These are phyloP conservation scores for Salvia rosmarinus DNA, from an alignment of 257 asterid species.

Conservation along the genomic window DNA sequence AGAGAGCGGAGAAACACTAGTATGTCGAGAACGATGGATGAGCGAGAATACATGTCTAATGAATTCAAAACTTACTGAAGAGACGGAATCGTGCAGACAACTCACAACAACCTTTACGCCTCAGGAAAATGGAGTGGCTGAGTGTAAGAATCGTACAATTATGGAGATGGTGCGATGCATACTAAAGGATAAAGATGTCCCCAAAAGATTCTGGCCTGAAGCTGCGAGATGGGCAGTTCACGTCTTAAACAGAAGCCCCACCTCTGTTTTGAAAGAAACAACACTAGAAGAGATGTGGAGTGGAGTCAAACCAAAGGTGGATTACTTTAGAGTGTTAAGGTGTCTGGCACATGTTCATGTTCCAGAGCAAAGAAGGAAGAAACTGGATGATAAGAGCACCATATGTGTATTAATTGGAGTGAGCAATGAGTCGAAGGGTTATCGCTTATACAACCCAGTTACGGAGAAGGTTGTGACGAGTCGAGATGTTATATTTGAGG, in stretches of 20 bases:
- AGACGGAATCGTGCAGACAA: background rate
- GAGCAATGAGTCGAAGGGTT: background rate
- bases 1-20: too few species aligned
- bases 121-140: constrained; percentile 6
- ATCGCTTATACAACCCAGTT: background rate
- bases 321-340: constrained; percentile 16
- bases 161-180: constrained; percentile 17
- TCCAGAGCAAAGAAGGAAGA: background rate
- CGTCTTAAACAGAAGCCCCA: constrained; percentile 15
- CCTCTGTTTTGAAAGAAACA: background rate
- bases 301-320: background rate
- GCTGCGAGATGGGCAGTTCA: background rate
- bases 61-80: too few species aligned
- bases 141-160: background rate
- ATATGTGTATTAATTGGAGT: background rate
- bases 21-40: too few species aligned
- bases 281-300: constrained; percentile 25
- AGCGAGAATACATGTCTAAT: too few species aligned
- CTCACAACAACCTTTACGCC: background rate
- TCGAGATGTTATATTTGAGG: background rate
- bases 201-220: constrained; percentile 25
- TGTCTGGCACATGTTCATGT: background rate
- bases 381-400: background rate
- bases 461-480: too few species aligned
- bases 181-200: background rate